phyloP scores from a whole-genome alignment of 2,329 filamentous ascomycete genomes.

The Aspergillus sp. region DNA sequence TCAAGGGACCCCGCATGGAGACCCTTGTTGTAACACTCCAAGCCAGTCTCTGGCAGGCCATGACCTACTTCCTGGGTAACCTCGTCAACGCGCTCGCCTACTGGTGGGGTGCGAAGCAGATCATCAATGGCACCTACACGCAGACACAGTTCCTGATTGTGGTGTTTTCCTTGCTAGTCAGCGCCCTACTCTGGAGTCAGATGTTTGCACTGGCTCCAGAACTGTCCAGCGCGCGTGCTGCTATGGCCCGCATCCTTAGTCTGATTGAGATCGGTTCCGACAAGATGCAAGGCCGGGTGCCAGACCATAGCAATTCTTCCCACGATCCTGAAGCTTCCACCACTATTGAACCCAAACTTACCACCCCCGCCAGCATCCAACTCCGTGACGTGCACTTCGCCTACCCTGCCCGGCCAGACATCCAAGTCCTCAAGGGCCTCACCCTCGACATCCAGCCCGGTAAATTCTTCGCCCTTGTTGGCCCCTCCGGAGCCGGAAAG shows the following conservation, averaged over 20 bases:
- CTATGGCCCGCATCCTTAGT: conserved; percentile 59
- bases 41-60: conserved; percentile 49
- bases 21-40: conserved; percentile 52
- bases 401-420: conserved; percentile 65
- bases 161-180: conserved; percentile 69
- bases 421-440: conserved; percentile 60
- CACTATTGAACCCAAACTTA: neutral
- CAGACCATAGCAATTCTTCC: neutral
- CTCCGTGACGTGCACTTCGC: conserved; percentile 65
- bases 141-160: conserved; percentile 75
- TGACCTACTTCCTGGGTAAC: conserved; percentile 56
- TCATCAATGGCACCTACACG: conserved; percentile 65
- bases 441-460: conserved; percentile 54
- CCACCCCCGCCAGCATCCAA: conserved; percentile 43
- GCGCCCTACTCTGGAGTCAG: conserved; percentile 71
- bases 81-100: conserved; percentile 75
- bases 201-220: conserved; percentile 76
- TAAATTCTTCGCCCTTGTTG: conserved; percentile 60
- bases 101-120: conserved; percentile 76
- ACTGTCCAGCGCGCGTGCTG: conserved; percentile 66
- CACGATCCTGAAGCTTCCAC: conserved; percentile 5
- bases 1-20: conserved; percentile 52
- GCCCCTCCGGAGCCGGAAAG: conserved; percentile 67
- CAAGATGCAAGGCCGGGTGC: conserved; percentile 31
- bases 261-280: conserved; percentile 43